Base-by-base conservation (phyloP, 202 grass and related monocot genomes). In the Carex arenaria region DNA sequence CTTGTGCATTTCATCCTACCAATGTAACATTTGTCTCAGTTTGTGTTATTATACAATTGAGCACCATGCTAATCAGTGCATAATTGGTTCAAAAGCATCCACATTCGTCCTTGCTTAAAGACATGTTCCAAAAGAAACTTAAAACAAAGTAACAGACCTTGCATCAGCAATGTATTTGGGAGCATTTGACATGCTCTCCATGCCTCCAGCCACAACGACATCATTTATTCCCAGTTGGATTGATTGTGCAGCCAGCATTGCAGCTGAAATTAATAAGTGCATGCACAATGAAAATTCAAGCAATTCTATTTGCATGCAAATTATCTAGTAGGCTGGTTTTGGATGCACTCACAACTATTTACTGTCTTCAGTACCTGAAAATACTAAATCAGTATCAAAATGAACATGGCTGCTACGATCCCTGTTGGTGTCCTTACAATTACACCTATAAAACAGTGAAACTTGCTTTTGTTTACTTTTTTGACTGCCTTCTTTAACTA, bases 141-240 rank as follows among this genome's bases (percentile, higher is more conserved):
- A 10, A 71, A 40, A 72, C 19, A 52, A 57, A 97, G 5, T 64
- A 40, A 78, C 19, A 52, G 47, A 97, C 94, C 94, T 97, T 74
- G 94, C 88, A 85, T 97, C 94, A 78, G 89, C 61, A 80, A 97
- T 84, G 88, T 97, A 97, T 77, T 97, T 97, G 15, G 94, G 94
- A 77, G 94, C 94, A 90, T 97, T 97, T 9, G 94, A 97, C 94
- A 97, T 97, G 90, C 92, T 97, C 81, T 97, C 94, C 94, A 97
- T 97, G 73, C 94, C 94, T 84, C 94, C 94, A 5, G 94, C 90
- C 64, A 97, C 94, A 47, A 91, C 94, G 38, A 97, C 87, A 86
- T 97, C 90, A 80, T 97, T 94, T 82, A 85, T 93, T 2, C 94
- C 94, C 72, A 97, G 26, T 71, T 90, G 92, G 88, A 97, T 97